These are phyloP conservation scores for Xylaria longipes DNA, from an alignment of 495 filamentous ascomycete species.

Conservation along the genomic window DNA sequence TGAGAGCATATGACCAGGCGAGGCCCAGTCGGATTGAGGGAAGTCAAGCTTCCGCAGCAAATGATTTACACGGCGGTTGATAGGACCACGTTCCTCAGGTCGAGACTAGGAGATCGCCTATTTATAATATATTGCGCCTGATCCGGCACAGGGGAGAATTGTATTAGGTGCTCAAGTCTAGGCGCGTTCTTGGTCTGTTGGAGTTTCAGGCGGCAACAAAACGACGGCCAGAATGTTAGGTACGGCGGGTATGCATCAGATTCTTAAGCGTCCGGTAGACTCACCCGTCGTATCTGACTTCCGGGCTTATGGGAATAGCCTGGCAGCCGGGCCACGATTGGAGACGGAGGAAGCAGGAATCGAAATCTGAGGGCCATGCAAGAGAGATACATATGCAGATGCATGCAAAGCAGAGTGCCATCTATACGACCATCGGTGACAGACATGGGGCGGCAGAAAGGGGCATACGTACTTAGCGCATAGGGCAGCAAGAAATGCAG, in stretches of 20 bases:
- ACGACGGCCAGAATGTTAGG: slow-evolving; percentile 6
- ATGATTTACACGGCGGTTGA: not conserved
- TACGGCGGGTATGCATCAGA: slow-evolving; percentile 9
- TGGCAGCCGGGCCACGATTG: not conserved
- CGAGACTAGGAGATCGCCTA: not conserved
- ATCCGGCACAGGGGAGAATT: slow-evolving; percentile 16
- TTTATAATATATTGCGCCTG: slow-evolving; percentile 11
- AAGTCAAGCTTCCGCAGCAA: not conserved
- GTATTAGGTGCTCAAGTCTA: not conserved
- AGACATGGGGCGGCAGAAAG: not conserved
- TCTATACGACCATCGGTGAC: not conserved
- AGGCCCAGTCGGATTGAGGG: not conserved
- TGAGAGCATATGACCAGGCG: slow-evolving; percentile 8
- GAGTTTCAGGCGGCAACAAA: slow-evolving; percentile 9
- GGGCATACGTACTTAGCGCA: not conserved
- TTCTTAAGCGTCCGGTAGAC: not conserved
- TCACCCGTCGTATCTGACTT: not conserved
- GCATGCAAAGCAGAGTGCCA: slow-evolving; percentile 13
- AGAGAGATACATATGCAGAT: slow-evolving; percentile 20
- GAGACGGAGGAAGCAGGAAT: slow-evolving; percentile 9
- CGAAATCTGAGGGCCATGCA: slow-evolving; percentile 5
- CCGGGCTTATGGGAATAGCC: slow-evolving; percentile 8
- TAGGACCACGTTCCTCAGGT: slow-evolving; percentile 22
- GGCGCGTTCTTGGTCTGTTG: not conserved
- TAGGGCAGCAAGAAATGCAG: slow-evolving; percentile 12